Evolutionary conservation across 2,329 filamentous ascomycete genomes (phyloP).

Genomic region (Penicillium sp.): DNA sequence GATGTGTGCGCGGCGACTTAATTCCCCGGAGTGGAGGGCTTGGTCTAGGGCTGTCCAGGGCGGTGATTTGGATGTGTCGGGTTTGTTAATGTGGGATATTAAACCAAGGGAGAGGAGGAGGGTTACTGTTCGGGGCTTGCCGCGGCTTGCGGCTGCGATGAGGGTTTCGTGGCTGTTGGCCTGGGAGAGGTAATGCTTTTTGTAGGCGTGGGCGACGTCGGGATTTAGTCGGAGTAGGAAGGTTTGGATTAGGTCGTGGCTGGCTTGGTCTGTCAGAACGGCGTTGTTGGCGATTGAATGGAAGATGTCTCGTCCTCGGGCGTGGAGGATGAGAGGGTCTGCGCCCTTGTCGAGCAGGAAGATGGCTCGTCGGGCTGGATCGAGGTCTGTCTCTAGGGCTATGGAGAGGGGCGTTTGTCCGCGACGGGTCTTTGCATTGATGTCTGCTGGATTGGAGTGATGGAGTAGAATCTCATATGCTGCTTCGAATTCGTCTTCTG

Average conservation of each 20-base stretch:
- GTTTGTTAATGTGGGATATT: constrained; percentile 15
- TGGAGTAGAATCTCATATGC: constrained; percentile 24
- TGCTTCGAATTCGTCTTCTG: constrained; percentile 27
- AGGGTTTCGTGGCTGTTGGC: constrained; percentile 14
- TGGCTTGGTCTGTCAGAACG: constrained; percentile 21
- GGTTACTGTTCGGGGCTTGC: constrained; percentile 15
- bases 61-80: constrained; percentile 8
- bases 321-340: constrained; percentile 8
- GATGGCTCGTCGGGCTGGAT: constrained; percentile 19
- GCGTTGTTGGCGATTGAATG: constrained; percentile 24
- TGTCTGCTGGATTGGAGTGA: constrained; percentile 17
- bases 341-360: constrained; percentile 27
- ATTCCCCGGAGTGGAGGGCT: constrained; percentile 20
- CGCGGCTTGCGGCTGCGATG: constrained; percentile 17
- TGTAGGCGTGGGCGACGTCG: constrained; percentile 16
- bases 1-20: constrained; percentile 23
- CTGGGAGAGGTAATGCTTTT: constrained; percentile 17
- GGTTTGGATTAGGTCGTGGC: constrained; percentile 22
- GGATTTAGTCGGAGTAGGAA: constrained; percentile 17
- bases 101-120: constrained; percentile 26
- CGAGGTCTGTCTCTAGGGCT: constrained; percentile 21
- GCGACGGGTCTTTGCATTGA: constrained; percentile 20
- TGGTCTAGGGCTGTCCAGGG: constrained; percentile 21
- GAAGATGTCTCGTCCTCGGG: constrained; percentile 23
- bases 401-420: constrained; percentile 25